Base-by-base conservation (phyloP, 225 moss, liverwort and hornwort genomes). In the Straminergon stramineum region DNA sequence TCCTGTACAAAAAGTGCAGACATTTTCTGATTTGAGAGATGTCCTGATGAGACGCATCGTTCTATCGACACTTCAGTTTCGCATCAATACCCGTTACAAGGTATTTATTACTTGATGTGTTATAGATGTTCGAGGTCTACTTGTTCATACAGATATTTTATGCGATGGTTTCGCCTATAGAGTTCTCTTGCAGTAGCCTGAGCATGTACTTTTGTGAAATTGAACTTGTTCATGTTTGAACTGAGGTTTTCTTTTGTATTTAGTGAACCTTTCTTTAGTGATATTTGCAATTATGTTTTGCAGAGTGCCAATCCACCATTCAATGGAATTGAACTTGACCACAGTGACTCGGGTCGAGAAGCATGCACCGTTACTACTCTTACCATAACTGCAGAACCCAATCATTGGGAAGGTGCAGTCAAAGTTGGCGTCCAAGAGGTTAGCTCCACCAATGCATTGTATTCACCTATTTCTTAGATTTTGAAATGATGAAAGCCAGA, bases 371-470 rank as follows among this genome's bases (percentile, higher is more conserved):
- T 99, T 24, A 99, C 96, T 74, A 99, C 99, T 41, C 96, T 99
- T 41, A 99, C 97, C 45, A 92, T 99, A 67, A 99, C 97, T 62
- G 95, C 99, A 53, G 99, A 99, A 90, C 97, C 99, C 91, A 97
- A 94, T 81, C 97, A 97, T 92, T 99, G 99, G 99, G 94, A 94
- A 91, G 99, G 99, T 39, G 97, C 99, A 86, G 97, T 97, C 53
- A 97, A 95, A 97, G 99, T 99, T 91, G 99, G 97, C 84, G 97
- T 99, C 79, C 99, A 99, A 93, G 99, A 99, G 97, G 99, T 97
- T 85, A 37, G 95, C 68, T 63, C 62, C 35, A 70, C 31, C 45
- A 53, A 74, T 88, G 17, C 69, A 71, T 90, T 82, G 77, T 74
- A 62, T 79, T 74, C 65, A 64, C 48, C 27, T 31, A 13, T 83